phyloP scores from a whole-genome alignment of 2,329 filamentous ascomycete genomes.

The Alternaria longipes region DNA sequence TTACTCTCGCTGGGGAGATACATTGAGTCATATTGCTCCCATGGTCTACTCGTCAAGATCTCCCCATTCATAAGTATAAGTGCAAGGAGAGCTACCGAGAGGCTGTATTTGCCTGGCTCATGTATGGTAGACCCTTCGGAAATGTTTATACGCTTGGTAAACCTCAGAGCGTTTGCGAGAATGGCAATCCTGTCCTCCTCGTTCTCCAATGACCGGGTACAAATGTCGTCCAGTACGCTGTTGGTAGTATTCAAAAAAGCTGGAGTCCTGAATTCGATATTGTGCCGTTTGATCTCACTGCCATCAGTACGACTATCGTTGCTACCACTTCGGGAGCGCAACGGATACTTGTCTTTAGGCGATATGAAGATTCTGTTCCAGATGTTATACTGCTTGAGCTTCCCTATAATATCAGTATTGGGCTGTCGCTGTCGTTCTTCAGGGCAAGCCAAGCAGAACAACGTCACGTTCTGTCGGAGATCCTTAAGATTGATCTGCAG shows the following conservation, averaged over 20 bases:
- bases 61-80: constrained; percentile 31
- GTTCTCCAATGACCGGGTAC: constrained; percentile 19
- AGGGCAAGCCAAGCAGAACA: constrained; percentile 25
- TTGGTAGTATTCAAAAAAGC: constrained; percentile 22
- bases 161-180: constrained; percentile 26
- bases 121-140: constrained; percentile 3
- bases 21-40: neutral
- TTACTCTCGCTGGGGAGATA: neutral
- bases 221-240: constrained; percentile 28
- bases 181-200: constrained; percentile 29
- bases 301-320: neutral
- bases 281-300: neutral
- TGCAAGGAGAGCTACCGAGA: constrained; percentile 24
- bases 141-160: constrained; percentile 22
- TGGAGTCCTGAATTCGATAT: neutral
- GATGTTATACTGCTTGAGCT: constrained; percentile 34
- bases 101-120: constrained; percentile 14
- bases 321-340: neutral
- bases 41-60: constrained; percentile 13
- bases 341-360: neutral
- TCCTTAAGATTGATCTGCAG: constrained; percentile 20
- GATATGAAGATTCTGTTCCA: constrained; percentile 16
- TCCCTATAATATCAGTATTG: constrained; percentile 21
- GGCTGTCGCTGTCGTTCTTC: constrained; percentile 11
- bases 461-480: constrained; percentile 26